These are phyloP conservation scores for Pythium rishiriense DNA, from an alignment of 352 stramenopile species.

Conservation along the genomic window DNA sequence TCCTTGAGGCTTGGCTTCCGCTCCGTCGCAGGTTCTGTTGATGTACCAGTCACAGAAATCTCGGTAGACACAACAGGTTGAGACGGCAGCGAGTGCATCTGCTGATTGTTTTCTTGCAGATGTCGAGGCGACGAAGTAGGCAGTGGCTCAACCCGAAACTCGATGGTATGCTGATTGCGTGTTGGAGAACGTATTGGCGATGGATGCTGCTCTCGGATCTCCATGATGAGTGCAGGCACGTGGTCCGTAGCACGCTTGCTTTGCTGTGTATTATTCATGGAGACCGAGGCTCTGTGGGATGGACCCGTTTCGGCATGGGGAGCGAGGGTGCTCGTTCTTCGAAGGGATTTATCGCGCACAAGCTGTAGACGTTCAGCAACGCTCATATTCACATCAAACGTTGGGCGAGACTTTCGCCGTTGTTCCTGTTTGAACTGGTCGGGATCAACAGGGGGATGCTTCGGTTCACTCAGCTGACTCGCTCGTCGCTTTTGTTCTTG, in stretches of 20 bases:
- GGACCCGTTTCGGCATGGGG: slow-evolving; percentile 1
- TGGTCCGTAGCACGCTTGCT: slow-evolving; percentile 13
- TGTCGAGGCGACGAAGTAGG: slow-evolving; percentile 27
- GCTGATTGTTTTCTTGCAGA: slow-evolving; percentile 13
- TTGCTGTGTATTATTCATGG: not conserved
- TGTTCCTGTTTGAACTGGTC: slow-evolving; percentile 55
- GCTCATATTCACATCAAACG: slow-evolving; percentile 68
- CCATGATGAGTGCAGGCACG: slow-evolving; percentile 18
- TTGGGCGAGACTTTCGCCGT: slow-evolving; percentile 55
- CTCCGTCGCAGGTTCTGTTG: not conserved
- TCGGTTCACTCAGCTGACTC: slow-evolving; percentile 65
- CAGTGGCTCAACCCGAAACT: slow-evolving; percentile 47
- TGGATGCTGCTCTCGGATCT: slow-evolving; percentile 13
- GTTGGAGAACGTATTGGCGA: slow-evolving; percentile 25
- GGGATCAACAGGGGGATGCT: slow-evolving; percentile 62
- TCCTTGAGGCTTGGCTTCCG: slow-evolving; percentile 36
- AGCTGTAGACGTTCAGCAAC: slow-evolving; percentile 65
- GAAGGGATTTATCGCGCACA: slow-evolving; percentile 45
- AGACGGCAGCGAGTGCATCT: not conserved
- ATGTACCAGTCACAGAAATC: not conserved
- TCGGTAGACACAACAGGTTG: not conserved
- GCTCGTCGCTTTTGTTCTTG: slow-evolving; percentile 55
- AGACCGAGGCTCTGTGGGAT: not conserved
- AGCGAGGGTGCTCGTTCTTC: slow-evolving; percentile 25
- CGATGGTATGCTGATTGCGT: slow-evolving; percentile 30